phyloP scores from a whole-genome alignment of 768 basidiomycete genomes.

The Tephrocybe sp. region DNA sequence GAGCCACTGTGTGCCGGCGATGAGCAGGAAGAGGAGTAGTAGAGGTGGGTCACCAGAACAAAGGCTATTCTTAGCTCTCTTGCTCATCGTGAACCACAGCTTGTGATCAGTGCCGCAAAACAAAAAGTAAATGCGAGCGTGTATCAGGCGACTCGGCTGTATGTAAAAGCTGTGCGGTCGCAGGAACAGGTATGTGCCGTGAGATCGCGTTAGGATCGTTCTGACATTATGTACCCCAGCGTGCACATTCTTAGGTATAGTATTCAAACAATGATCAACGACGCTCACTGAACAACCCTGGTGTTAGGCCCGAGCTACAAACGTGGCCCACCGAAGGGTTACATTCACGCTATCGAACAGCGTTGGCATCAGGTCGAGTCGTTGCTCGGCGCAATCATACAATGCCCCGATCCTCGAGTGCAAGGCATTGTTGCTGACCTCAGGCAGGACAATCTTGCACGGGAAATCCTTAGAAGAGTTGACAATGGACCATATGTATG shows the following conservation, averaged over 20 bases:
- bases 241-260: slow-evolving; percentile 65
- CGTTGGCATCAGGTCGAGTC: slow-evolving; percentile 92
- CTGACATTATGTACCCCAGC: slow-evolving; percentile 31
- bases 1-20: slow-evolving; percentile 38
- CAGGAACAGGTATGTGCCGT: slow-evolving; percentile 48
- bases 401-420: slow-evolving; percentile 66
- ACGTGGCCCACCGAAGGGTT: slow-evolving; percentile 86
- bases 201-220: slow-evolving; percentile 8
- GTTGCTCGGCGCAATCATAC: slow-evolving; percentile 78
- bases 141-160: slow-evolving; percentile 40
- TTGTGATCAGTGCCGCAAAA: slow-evolving; percentile 86
- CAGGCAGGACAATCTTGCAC: slow-evolving; percentile 70
- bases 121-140: slow-evolving; percentile 85
- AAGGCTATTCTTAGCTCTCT: not conserved
- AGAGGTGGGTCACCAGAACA: slow-evolving; percentile 40
- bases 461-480: slow-evolving; percentile 74
- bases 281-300: not conserved
- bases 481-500: slow-evolving; percentile 79
- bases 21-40: slow-evolving; percentile 60
- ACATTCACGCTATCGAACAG: slow-evolving; percentile 91
- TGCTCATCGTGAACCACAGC: slow-evolving; percentile 39
- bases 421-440: slow-evolving; percentile 63
- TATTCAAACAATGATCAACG: not conserved
- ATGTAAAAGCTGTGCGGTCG: slow-evolving; percentile 65
- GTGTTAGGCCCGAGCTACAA: slow-evolving; percentile 71